Evolutionary conservation across 2,329 filamentous ascomycete genomes (phyloP).

Genomic region (Coniochaeta sp.): DNA sequence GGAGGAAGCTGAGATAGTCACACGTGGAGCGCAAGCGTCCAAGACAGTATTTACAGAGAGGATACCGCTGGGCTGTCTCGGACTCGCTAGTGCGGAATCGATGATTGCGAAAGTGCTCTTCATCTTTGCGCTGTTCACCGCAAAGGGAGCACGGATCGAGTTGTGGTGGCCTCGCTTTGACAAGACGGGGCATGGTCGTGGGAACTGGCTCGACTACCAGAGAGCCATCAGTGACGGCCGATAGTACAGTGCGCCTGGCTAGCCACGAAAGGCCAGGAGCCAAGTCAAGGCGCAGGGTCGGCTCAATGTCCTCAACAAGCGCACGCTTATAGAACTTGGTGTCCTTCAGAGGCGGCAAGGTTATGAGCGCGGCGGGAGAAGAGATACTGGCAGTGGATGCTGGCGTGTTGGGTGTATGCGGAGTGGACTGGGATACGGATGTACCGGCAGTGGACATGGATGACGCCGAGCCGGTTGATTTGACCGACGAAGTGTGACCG

Average conservation of each 20-base stretch:
- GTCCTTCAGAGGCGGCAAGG: conserved; percentile 67
- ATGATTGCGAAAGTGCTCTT: conserved; percentile 68
- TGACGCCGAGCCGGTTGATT: conserved; percentile 46
- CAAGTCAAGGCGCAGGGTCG: conserved; percentile 79
- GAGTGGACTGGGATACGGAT: conserved; percentile 38
- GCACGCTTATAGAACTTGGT: conserved; percentile 91
- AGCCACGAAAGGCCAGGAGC: conserved; percentile 93
- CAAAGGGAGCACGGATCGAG: conserved; percentile 75
- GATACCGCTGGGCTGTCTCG: conserved; percentile 80
- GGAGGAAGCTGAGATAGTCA: conserved; percentile 85
- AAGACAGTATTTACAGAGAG: conserved; percentile 83
- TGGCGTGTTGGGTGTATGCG: conserved; percentile 50
- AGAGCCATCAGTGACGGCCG: conserved; percentile 74
- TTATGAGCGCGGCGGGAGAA: conserved; percentile 27
- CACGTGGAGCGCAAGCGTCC: conserved; percentile 78
- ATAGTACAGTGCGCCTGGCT: conserved; percentile 75
- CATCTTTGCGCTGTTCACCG: conserved; percentile 69
- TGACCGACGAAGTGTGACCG: conserved; percentile 34
- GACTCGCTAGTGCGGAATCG: conserved; percentile 84
- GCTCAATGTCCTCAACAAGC: conserved; percentile 86
- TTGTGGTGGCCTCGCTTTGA: conserved; percentile 43
- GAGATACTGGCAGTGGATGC: conserved; percentile 41
- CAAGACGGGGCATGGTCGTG: conserved; percentile 25
- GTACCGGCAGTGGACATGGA: conserved; percentile 43
- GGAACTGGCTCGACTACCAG: conserved; percentile 86